These are phyloP conservation scores for Colletotrichum lini DNA, from an alignment of 2,329 filamentous ascomycete species.

Conservation along the genomic window DNA sequence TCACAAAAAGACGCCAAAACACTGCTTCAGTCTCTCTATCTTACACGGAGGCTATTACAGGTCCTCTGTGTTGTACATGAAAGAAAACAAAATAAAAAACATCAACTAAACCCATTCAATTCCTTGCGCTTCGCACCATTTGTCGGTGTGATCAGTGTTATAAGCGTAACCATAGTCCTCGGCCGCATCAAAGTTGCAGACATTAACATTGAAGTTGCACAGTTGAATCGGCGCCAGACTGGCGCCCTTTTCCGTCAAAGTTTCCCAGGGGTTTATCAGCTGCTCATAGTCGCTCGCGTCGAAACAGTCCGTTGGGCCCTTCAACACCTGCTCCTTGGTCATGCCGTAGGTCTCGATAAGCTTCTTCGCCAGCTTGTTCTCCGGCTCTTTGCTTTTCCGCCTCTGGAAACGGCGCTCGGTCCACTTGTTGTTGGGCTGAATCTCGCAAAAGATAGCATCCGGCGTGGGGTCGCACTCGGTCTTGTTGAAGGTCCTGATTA, in stretches of 20 bases:
- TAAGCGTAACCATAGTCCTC: not conserved
- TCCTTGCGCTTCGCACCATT: not conserved
- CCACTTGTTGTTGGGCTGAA: constrained; percentile 13
- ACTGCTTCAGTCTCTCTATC: too few species aligned
- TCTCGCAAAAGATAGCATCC: not conserved
- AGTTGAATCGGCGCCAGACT: not conserved
- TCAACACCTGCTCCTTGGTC: constrained; percentile 14
- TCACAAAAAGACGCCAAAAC: too few species aligned
- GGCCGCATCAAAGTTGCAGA: constrained; percentile 18
- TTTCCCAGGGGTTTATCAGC: constrained; percentile 17
- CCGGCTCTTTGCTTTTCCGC: not conserved
- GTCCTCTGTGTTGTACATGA: too few species aligned
- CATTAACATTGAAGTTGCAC: constrained; percentile 17
- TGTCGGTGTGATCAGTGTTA: not conserved
- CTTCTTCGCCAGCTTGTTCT: not conserved
- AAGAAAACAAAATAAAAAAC: too few species aligned
- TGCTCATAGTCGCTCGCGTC: constrained; percentile 17
- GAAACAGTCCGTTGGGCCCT: constrained; percentile 6
- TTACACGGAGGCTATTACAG: too few species aligned
- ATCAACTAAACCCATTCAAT: too few species aligned
- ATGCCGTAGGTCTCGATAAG: constrained; percentile 1
- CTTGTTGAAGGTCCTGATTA: constrained; percentile 9
- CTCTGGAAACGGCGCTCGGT: constrained; percentile 5
- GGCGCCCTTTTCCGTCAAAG: not conserved
- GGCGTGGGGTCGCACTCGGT: not conserved